Base-by-base conservation (phyloP, 2,329 filamentous ascomycete genomes). In the Penicillium glabrum region DNA sequence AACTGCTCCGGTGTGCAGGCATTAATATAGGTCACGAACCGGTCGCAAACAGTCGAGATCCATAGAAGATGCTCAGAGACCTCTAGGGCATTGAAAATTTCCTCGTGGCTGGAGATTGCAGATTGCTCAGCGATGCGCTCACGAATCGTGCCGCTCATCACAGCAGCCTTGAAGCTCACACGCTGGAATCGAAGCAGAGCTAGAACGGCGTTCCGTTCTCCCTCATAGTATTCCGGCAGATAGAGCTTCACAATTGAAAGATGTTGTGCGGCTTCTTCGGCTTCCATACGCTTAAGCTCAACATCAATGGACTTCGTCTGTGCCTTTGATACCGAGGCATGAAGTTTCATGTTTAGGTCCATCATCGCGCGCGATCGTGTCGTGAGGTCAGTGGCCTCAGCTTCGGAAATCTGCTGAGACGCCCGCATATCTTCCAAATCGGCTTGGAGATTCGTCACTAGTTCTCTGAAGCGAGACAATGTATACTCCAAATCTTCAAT, bases 251-350 rank as follows among this genome's bases (percentile, higher is more conserved):
- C 84, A 65, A 99, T 96, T 19, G 88, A 85, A 27, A 99, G 82
- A 68, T 98, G 93, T 70, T 97, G 90, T 39, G 87, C 83, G 2
- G 92, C 90, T 77, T 98, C 91, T 66, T 96, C 89, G 0, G 93
- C 92, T 66, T 96, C 91, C 69, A 98, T 84, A 55, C 89, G 88
- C 52, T 89, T 86, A 56, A 98, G 80, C 72, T 98, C 93, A 29
- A 97, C 82, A 64, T 97, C 93, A 60, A 99, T 96, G 0, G 92
- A 92, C 79, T 96, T 98, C 68, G 91, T 88, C 72, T 96, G 93
- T 3, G 93, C 89, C 79, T 96, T 96, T 41, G 91, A 85, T 11
- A 92, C 92, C 13, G 92, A 96, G 54, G 90, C 85, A 69, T 96
- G 93, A 44, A 99, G 83, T 76, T 96, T 96, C 83, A 93, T 85